Base-by-base conservation (phyloP, 108 stramenopile genomes). In the Chaetoceros muelleri region DNA sequence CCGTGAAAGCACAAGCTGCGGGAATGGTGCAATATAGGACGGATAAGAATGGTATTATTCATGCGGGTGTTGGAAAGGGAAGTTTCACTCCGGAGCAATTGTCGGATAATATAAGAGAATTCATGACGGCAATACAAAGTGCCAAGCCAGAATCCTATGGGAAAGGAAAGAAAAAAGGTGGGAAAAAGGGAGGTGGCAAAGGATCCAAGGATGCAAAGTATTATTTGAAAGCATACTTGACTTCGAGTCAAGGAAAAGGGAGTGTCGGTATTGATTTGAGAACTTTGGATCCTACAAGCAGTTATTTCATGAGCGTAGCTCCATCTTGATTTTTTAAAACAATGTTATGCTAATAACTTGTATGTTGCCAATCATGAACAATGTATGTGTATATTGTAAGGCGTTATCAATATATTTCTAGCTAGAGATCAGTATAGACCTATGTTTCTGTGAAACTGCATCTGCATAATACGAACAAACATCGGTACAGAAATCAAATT, bases 11-110 rank as follows among this genome's bases (percentile, higher is more conserved):
- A 44, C 82, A 81, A 28, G 57, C 55, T 30, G 85, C 82, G 22
- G 92, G 90, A 25, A 70, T 79, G 17, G 77, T 90, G 31, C 72
- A 83, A 21, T 95, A 92, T 57, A 73, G 93, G 19, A 91, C 90
- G 23, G 97, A 95, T 34, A 81, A 85, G 55, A 66, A 73, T 49
- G 95, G 94, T 10, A 84, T 90, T 46, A 57, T 96, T 8, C 93
- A 94, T 57, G 67, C 92, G 24, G 85, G 82, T n/a, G 51, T 98
- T 5, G 97, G 95, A 10, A 91, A 84, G 71, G 90, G 83, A 31
- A 71, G 70, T 22, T 87, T 90, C 55, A 76, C 78, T 2, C 24
- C 61, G 18, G 67, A 82, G 0, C 74, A 84, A 46, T 52, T 90
- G 22, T 55, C 79, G 56, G 89, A 90, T 13, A 86, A 90, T 73